Conservation (phyloP, 2,329 filamentous ascomycete genomes). For the Epichloe hybrida region DNA sequence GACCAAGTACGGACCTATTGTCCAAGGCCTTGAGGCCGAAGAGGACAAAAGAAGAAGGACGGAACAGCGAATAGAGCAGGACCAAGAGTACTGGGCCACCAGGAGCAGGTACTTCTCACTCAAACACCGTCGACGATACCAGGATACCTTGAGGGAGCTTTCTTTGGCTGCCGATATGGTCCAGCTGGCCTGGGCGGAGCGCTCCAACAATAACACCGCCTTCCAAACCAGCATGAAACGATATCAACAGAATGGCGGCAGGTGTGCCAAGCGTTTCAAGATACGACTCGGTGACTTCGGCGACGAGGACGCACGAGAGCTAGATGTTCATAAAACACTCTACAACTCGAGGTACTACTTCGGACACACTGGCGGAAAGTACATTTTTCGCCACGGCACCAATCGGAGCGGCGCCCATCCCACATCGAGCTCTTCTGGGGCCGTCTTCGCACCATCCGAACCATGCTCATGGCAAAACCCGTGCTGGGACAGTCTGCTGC, state of each 20-base stretch:
- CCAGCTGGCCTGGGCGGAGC: not conserved
- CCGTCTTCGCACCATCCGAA: not conserved
- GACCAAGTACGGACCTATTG: constrained; percentile 1
- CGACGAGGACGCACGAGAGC: not conserved
- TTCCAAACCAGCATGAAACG: not conserved
- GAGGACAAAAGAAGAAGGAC: not conserved
- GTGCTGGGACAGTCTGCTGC: not conserved
- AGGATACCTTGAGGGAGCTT: not conserved
- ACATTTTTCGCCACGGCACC: constrained; percentile 14
- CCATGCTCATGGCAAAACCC: not conserved
- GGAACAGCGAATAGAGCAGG: not conserved
- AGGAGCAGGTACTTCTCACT: not conserved
- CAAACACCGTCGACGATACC: not conserved
- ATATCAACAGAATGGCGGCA: too few relatives aligned
- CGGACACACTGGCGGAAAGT: constrained; percentile 12
- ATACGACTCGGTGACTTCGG: not conserved
- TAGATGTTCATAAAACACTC: not conserved
- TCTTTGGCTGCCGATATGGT: not conserved
- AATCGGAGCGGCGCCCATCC: too few relatives aligned
- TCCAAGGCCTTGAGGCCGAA: not conserved
- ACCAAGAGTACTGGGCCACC: not conserved
- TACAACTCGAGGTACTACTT: constrained; percentile 11
- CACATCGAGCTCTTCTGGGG: too few relatives aligned
- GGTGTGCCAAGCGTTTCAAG: not conserved
- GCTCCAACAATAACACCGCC: not conserved